Evolutionary conservation across 805 yeast species (phyloP), one percentile per base, ranked within the genome.

Genomic region (Nakazawaea wyomingensis): DNA sequence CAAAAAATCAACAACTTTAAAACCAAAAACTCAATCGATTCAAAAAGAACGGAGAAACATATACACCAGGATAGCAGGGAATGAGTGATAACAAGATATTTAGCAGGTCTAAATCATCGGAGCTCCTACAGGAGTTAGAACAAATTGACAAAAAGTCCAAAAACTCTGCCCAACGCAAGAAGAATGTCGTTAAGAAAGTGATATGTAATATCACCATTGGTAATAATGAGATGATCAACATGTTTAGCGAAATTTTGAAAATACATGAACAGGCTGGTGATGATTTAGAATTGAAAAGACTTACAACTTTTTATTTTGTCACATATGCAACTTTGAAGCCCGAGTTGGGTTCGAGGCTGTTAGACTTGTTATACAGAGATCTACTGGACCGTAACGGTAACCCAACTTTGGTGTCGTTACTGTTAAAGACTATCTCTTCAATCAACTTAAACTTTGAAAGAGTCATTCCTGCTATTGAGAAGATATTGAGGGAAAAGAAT

Each of bases 141-240:
- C 53, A 51, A 11, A 52, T 66, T 21, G 67, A 65, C 46, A 71
- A 67, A 55, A 70, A 69, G 51, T 39, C 43, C 3, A 34, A 64
- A 16, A 66, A 61, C 40, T 51, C 62, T 3, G 55, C 58, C 19
- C 56, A 52, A 3, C 44, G 61, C n/a, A 66, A 60, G 48, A 77
- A 73, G 51, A 62, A 66, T 9, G 72, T 80, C 1, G 58, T 91
- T 54, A 82, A 81, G 59, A 85, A 84, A 54, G 74, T 88, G 21
- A 70, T 90, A 6, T 91, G 96, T 34, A 90, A 89, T 60, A 73
- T 88, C 61, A 82, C 95, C 5, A 71, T 88, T 62, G 88, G 89
- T 39, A 87, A 86, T 59, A 73, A 73, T 44, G 96, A 91, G 55
- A 77, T 89, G 76, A 69, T 78, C 9, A 59, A 64, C 16, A 57